These are phyloP conservation scores for Phaeosphaeria sp. DNA, from an alignment of 2,329 filamentous ascomycete species.

Conservation along the genomic window DNA sequence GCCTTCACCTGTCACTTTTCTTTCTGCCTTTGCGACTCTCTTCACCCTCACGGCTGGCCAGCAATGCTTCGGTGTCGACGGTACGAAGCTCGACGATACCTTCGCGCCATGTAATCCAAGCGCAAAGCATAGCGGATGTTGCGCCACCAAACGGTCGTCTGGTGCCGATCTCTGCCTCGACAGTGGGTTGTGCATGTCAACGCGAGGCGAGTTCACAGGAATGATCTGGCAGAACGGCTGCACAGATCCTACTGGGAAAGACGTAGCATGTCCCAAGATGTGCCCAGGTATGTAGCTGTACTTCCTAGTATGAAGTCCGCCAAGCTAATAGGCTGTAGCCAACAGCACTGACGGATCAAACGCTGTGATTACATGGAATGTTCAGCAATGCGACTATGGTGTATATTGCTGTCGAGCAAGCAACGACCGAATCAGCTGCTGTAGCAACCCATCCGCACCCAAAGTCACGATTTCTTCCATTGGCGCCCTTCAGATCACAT, in stretches of 20 bases:
- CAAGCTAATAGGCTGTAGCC: slow-evolving; percentile 9
- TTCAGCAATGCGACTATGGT: slow-evolving; percentile 44
- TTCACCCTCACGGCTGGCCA: slow-evolving; percentile 22
- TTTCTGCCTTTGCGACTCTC: slow-evolving; percentile 19
- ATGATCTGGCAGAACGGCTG: slow-evolving; percentile 45
- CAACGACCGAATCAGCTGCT: slow-evolving; percentile 35
- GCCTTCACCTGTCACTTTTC: slow-evolving; percentile 17
- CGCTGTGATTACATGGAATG: slow-evolving; percentile 37
- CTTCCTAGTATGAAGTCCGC: not conserved
- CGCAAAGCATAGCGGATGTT: slow-evolving; percentile 42
- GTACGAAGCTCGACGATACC: slow-evolving; percentile 32
- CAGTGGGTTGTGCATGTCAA: slow-evolving; percentile 44
- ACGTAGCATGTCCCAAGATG: slow-evolving; percentile 35
- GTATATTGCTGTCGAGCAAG: slow-evolving; percentile 42
- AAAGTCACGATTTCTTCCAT: slow-evolving; percentile 28
- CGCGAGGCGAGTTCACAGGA: slow-evolving; percentile 33
- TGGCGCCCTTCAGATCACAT: slow-evolving; percentile 28
- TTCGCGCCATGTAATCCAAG: slow-evolving; percentile 39
- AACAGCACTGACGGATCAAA: slow-evolving; percentile 21
- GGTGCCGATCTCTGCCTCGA: slow-evolving; percentile 40
- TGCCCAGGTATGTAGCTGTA: slow-evolving; percentile 37
- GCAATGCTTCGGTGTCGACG: slow-evolving; percentile 41
- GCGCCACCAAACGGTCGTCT: slow-evolving; percentile 32
- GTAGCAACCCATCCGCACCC: slow-evolving; percentile 34
- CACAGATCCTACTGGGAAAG: slow-evolving; percentile 41